phyloP scores from a whole-genome alignment of 306 rosid species.

The Potentilla sterilis region DNA sequence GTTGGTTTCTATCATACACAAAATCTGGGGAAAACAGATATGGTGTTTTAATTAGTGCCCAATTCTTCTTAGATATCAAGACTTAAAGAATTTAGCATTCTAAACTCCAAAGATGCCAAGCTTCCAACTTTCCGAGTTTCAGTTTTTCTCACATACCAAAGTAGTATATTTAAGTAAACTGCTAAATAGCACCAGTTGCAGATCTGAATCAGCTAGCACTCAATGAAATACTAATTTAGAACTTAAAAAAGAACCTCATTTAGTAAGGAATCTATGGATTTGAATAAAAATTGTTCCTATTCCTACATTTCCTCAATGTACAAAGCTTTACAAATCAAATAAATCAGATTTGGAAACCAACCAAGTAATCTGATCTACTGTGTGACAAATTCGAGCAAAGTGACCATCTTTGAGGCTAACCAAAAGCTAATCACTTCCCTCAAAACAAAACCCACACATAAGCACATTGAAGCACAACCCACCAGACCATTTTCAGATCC shows the following conservation, averaged over 20 bases:
- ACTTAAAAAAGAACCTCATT: not conserved
- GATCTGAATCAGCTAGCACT: slow-evolving; percentile 18
- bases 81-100: not conserved
- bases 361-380: not conserved
- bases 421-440: not conserved
- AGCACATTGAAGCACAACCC: slow-evolving; percentile 10
- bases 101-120: not conserved
- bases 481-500: slow-evolving; percentile 44
- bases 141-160: not conserved
- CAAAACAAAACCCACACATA: not conserved
- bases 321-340: slow-evolving; percentile 4
- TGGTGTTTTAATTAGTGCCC: not conserved
- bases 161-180: not conserved
- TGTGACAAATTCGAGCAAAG: not conserved
- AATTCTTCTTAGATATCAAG: not conserved
- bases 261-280: not conserved
- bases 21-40: slow-evolving; percentile 47
- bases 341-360: not conserved
- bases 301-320: not conserved
- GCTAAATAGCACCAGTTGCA: not conserved
- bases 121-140: not conserved
- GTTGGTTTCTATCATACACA: slow-evolving; percentile 91
- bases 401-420: not conserved
- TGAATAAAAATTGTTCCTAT: not conserved
- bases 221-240: not conserved